Evolutionary conservation across 2,329 filamentous ascomycete species (phyloP).

Genomic region (Colletotrichum nymphaeae): DNA sequence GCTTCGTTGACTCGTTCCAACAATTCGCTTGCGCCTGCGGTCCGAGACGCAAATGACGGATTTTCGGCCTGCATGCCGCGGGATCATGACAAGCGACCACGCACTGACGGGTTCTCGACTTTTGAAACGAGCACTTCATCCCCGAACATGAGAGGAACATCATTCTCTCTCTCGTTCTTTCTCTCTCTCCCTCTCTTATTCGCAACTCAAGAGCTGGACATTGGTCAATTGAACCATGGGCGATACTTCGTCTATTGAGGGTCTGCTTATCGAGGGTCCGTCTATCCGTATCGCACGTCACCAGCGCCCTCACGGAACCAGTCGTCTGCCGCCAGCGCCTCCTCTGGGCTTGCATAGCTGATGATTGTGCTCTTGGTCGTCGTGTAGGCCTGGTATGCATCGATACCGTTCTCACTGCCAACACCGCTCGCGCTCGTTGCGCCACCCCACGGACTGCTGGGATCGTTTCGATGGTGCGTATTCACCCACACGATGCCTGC

Average conservation of each 20-base stretch:
- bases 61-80: background rate
- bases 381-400: conserved; percentile 70
- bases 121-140: conserved; percentile 26
- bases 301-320: conserved; percentile 74
- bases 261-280: background rate
- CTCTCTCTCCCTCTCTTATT: background rate
- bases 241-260: background rate
- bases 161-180: background rate
- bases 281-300: conserved; percentile 70
- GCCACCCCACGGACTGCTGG: conserved; percentile 78
- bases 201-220: background rate
- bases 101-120: conserved; percentile 15
- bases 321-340: conserved; percentile 65
- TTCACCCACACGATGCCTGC: conserved; percentile 71
- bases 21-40: background rate
- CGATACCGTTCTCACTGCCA: conserved; percentile 78
- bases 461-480: conserved; percentile 79
- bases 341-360: conserved; percentile 71
- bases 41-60: conserved; percentile 1
- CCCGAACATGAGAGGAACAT: conserved; percentile 31
- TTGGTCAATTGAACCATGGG: background rate
- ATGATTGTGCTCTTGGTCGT: conserved; percentile 75
- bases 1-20: background rate
- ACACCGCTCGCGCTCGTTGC: conserved; percentile 72
- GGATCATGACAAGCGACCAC: background rate